Conservation (phyloP, 768 basidiomycete species). For the Cyathus striatus region DNA sequence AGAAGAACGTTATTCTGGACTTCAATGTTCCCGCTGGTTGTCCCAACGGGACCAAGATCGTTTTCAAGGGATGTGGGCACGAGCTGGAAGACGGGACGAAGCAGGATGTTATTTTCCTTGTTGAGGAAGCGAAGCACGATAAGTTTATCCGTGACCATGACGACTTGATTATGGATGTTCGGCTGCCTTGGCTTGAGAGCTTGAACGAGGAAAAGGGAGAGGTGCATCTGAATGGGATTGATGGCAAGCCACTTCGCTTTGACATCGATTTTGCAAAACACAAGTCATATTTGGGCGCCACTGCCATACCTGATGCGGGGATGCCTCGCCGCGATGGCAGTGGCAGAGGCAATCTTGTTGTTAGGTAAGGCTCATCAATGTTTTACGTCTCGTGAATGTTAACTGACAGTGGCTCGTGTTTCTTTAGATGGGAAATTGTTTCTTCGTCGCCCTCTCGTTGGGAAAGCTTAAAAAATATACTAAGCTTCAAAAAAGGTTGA, state of each 20-base stretch:
- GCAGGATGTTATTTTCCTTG: conserved; percentile 57
- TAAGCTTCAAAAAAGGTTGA: conserved; percentile 1
- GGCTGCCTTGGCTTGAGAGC: conserved; percentile 49
- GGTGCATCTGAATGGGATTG: conserved; percentile 44
- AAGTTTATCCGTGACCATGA: conserved; percentile 44
- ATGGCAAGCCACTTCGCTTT: conserved; percentile 43
- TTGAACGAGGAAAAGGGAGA: conserved; percentile 38
- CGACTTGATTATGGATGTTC: conserved; percentile 44
- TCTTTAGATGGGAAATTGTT: conserved; percentile 2
- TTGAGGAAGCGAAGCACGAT: conserved; percentile 48
- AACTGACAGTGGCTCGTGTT: background rate
- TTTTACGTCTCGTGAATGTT: background rate
- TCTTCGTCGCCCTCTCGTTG: background rate
- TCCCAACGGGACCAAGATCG: conserved; percentile 47
- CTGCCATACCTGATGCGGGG: conserved; percentile 45
- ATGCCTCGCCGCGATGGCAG: conserved; percentile 43
- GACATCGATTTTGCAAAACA: conserved; percentile 40
- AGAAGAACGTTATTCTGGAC: conserved; percentile 43
- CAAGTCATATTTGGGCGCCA: conserved; percentile 34
- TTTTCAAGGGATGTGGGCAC: conserved; percentile 49
- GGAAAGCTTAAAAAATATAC: background rate
- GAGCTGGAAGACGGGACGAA: conserved; percentile 49
- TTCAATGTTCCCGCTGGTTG: conserved; percentile 52
- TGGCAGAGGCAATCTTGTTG: conserved; percentile 16
- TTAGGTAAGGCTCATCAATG: conserved; percentile 12